Evolutionary conservation across 371 early-diverging fungal species (phyloP), one percentile per base, ranked within the genome.

Genomic region (Globomyces sp.): DNA sequence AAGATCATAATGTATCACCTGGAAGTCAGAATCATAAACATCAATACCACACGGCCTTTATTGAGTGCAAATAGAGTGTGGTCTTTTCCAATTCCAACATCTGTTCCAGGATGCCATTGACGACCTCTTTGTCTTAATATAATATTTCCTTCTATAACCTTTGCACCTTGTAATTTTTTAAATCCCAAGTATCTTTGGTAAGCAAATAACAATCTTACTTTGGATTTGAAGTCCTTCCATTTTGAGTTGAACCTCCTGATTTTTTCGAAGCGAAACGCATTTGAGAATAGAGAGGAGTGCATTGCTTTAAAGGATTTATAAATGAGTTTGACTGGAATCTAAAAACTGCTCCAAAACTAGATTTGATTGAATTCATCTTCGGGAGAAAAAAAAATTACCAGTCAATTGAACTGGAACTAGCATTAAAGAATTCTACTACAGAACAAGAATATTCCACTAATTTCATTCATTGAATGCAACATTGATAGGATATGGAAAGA

Each of bases 71-170:
- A 93, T 53, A 96, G 74, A 10, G 98, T 97, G 77, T 92, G 93
- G 78, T 95, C 98, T 68, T 89, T 87, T 61, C 95, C 95, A 72
- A 92, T 87, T 9, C 90, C 92, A 53, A 95, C 90, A 82, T 89
- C 80, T 65, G 87, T 88, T 5, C 95, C 96, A 1, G 95, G 87
- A 66, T 92, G 92, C 80, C 94, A 94, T 66, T 87, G 77, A 46
- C 93, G 93, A 3, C 98, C 98, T 58, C 94, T 83, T 74, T 97
- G 98, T 62, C 95, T 87, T 55, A 95, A 86, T 67, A 97, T 87
- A 68, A 97, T 94, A 72, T 92, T 89, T 34, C 96, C 96, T 2
- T 95, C 89, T 1, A 63, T 53, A 50, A 80, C 79, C 13, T 42
- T n/a, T 8, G 77, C 80, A 73, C 91, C 91, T 76, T 90, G 87